Evolutionary conservation across 805 yeast species (phyloP).

Genomic region (Starmerella davenportii): DNA sequence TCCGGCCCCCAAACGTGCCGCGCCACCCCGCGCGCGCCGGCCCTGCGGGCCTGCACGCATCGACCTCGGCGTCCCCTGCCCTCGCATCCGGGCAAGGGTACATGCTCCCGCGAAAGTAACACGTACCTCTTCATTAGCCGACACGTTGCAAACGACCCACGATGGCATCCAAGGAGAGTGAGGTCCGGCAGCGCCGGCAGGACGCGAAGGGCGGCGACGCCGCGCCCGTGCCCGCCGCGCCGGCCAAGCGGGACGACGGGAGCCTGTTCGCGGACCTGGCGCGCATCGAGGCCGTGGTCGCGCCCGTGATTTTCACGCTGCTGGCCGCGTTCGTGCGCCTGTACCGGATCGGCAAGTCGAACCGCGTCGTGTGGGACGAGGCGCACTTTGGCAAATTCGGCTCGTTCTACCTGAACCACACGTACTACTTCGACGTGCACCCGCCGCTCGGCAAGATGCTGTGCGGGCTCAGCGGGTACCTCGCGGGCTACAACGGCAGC

Average conservation of each 20-base stretch:
- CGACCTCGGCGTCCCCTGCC: no score
- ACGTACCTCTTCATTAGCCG: not conserved
- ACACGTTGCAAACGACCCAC: not conserved
- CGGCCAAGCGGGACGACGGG: conserved; percentile 13
- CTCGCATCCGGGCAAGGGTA: no score
- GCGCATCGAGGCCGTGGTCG: conserved; percentile 27
- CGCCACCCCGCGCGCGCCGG: no score
- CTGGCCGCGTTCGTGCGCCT: conserved; percentile 58
- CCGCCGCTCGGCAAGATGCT: conserved; percentile 94
- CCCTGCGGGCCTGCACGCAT: no score
- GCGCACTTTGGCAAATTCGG: conserved; percentile 36
- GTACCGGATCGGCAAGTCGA: conserved; percentile 52
- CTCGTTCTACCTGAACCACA: conserved; percentile 53
- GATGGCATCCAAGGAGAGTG: not conserved
- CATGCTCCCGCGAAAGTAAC: not conserved
- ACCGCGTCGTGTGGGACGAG: conserved; percentile 46
- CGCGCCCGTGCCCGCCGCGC: not conserved
- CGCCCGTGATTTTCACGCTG: conserved; percentile 37
- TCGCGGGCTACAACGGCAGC: conserved; percentile 78
- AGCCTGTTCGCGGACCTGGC: conserved; percentile 17
- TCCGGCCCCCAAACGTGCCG: no score
- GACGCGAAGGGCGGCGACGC: not conserved
- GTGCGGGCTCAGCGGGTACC: conserved; percentile 76
- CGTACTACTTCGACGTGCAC: conserved; percentile 89
- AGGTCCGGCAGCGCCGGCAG: conserved; percentile 1